Base-by-base conservation (phyloP, 139 green algal species). In the Micractinium conductrix region DNA sequence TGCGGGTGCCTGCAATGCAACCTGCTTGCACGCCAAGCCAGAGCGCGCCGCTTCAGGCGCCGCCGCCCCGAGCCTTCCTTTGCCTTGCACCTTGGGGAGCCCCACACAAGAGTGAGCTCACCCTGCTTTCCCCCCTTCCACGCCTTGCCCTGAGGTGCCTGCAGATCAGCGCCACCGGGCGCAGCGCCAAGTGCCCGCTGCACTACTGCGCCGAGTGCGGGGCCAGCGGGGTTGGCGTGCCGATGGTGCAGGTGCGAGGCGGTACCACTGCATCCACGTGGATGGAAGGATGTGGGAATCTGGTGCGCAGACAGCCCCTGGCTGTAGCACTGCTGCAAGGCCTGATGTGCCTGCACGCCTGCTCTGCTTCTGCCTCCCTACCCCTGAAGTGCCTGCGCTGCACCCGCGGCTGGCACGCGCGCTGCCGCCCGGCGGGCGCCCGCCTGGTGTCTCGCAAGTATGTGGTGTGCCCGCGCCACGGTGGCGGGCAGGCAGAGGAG, bases 151-250 rank as follows among this genome's bases (percentile, higher is more conserved):
- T 4, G 2, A n/a, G n/a, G n/a, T 3, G 40, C 69, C 69, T 48
- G 21, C 73, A 63, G 33, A 7, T 67, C 19, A 80, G 73, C 33
- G 55, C 30, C 44, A 80, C 17, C 45, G 58, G 76, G 55, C 76
- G 76, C 58, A 60, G 58, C 58, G 76, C 76, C 55, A 48, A 78
- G 35, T 93, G 89, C 83, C 85, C 88, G 14, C 69, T 87, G 67
- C 89, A 93, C 81, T 90, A 88, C 68, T 93, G 90, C 55, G 70
- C 79, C 1, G 40, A 45, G 17, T 92, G 88, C 50, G 87, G 83
- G n/a, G 62, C 73, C 55, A 84, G 80, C 62, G 90, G 88, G 21
- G 86, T 88, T 53, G 86, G 83, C 24, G 62, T 88, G 5, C 69
- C 80, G 30, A 90, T 90, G 72, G 80, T 92, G 65, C 76, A 82